Percentiles rank a stretch among this genome's conserved stretches.
phyloP scores from a whole-genome alignment of 2,329 filamentous ascomycete species.

The Calycina herbarum region DNA sequence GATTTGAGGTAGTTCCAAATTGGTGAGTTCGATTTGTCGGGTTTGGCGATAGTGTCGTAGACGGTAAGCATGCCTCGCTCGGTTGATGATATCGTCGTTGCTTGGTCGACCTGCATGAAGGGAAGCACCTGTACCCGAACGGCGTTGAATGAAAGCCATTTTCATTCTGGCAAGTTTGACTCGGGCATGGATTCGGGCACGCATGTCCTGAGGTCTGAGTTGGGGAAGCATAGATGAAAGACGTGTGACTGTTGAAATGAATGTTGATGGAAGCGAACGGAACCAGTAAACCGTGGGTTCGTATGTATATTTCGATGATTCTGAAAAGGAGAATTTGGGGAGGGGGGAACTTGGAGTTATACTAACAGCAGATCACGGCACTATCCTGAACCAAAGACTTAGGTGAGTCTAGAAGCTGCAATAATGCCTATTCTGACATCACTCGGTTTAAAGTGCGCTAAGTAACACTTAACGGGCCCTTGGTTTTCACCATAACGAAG shows the following conservation, averaged over 20 bases:
- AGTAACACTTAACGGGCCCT: background rate
- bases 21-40: background rate
- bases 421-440: background rate
- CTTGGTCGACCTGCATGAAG: background rate
- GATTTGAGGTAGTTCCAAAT: background rate
- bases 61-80: background rate
- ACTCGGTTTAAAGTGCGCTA: background rate
- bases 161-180: background rate
- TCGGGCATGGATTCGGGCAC: background rate
- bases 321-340: background rate
- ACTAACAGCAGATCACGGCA: background rate
- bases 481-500: background rate
- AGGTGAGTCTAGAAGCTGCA: background rate
- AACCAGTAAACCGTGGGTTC: background rate
- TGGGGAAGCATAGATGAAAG: background rate
- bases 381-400: background rate
- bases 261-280: background rate
- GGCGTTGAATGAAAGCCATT: no score
- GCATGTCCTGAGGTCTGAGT: background rate
- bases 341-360: background rate
- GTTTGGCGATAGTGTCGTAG: background rate
- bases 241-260: background rate
- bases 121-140: background rate
- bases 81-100: background rate
- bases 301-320: background rate